phyloP scores from a whole-genome alignment of 345 rosid species.

The Corchorus olitorius region DNA sequence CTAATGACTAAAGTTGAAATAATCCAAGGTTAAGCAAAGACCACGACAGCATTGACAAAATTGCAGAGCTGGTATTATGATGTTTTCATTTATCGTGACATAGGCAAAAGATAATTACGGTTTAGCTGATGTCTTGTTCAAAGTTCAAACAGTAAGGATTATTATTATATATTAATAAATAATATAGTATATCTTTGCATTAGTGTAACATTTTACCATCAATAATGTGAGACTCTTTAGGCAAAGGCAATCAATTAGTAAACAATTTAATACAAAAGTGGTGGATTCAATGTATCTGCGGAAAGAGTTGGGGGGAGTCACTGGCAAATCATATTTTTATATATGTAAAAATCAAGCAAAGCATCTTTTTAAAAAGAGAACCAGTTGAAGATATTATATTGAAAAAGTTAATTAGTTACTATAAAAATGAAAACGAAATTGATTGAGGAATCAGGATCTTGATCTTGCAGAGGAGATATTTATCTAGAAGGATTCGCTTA shows the following conservation, averaged over 20 bases:
- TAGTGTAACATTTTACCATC: background rate
- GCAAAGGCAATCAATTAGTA: background rate
- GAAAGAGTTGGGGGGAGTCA: background rate
- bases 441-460: too few species aligned
- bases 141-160: background rate
- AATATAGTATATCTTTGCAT: too few species aligned
- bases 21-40: background rate
- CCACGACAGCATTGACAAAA: background rate
- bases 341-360: background rate
- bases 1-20: too few species aligned
- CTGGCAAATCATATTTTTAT: background rate
- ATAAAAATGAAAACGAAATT: background rate
- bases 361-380: background rate
- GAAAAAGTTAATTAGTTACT: background rate
- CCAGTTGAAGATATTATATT: background rate
- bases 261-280: background rate
- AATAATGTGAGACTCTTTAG: background rate
- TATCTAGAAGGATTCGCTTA: background rate
- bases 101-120: background rate
- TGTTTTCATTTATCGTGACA: background rate
- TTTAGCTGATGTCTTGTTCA: background rate
- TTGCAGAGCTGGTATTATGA: background rate
- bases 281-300: background rate
- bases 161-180: too few species aligned
- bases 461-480: background rate